phyloP scores from a whole-genome alignment of 179 eudicot genomes.

The Sideroxylon spinosum region DNA sequence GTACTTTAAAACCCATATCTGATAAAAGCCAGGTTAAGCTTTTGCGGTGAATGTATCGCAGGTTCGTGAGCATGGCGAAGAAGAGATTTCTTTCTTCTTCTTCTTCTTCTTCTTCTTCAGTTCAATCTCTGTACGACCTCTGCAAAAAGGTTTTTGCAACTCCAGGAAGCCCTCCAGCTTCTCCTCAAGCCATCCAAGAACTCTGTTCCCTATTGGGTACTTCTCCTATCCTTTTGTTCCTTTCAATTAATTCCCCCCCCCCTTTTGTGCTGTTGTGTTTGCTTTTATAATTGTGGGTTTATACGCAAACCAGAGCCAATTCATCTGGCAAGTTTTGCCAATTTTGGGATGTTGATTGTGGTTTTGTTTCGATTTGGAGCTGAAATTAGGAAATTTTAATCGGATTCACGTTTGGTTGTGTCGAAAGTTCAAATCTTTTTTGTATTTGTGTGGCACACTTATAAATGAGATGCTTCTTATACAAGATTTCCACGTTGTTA shows the following conservation, averaged over 20 bases:
- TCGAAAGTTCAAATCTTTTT: neutral
- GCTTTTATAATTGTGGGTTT: neutral
- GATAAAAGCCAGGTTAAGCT: too few relatives aligned
- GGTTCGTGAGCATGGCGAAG: conserved; percentile 44
- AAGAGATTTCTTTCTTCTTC: conserved; percentile 28
- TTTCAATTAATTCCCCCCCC: neutral
- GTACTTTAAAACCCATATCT: too few relatives aligned
- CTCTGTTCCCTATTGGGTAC: conserved; percentile 73
- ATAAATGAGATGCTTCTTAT: neutral
- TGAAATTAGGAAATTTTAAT: neutral
- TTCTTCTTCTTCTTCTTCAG: conserved; percentile 21
- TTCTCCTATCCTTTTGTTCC: neutral
- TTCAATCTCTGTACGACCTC: conserved; percentile 68
- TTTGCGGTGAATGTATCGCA: conserved; percentile 5
- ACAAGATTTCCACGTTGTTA: neutral
- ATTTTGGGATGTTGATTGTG: conserved; percentile 10
- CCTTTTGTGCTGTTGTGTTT: neutral
- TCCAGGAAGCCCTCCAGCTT: conserved; percentile 29
- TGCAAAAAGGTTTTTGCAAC: conserved; percentile 55
- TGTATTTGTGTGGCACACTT: neutral
- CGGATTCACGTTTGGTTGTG: neutral
- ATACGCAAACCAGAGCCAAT: neutral
- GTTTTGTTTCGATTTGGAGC: conserved; percentile 4
- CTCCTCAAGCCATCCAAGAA: conserved; percentile 46
- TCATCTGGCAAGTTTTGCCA: neutral